phyloP scores from a whole-genome alignment of 192 early-diverging fungal genomes.

The Dispira parvispora region DNA sequence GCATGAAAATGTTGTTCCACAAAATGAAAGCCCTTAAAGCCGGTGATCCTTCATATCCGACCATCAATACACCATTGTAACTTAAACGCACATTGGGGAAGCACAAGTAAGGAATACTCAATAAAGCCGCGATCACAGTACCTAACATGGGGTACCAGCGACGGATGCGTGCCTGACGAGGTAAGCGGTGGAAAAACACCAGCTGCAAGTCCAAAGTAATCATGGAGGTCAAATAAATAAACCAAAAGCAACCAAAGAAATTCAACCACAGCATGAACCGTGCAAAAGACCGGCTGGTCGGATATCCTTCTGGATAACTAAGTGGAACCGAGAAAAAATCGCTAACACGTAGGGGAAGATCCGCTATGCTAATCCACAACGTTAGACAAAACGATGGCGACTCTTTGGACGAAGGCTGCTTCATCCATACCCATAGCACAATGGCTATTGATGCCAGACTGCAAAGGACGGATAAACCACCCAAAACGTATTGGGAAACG shows the following conservation, averaged over 20 bases:
- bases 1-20: constrained; percentile 6
- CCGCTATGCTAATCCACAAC: constrained; percentile 2
- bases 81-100: not conserved
- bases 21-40: not conserved
- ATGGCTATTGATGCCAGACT: constrained; percentile 7
- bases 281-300: not conserved
- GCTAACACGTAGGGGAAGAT: constrained; percentile 3
- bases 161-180: constrained; percentile 6
- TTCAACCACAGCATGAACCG: constrained; percentile 8
- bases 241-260: constrained; percentile 4
- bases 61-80: not conserved
- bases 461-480: constrained; percentile 5
- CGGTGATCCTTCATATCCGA: not conserved
- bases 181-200: constrained; percentile 9
- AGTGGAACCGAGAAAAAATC: constrained; percentile 1
- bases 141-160: constrained; percentile 7
- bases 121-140: not conserved
- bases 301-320: not conserved
- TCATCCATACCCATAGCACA: constrained; percentile 9
- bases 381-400: constrained; percentile 7
- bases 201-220: constrained; percentile 8
- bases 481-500: constrained; percentile 4
- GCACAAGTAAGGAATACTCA: not conserved
- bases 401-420: constrained; percentile 10
- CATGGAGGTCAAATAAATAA: constrained; percentile 7